Evolutionary conservation across 2,329 filamentous ascomycete genomes (phyloP).

Genomic region (Furcasterigmium furcatum): DNA sequence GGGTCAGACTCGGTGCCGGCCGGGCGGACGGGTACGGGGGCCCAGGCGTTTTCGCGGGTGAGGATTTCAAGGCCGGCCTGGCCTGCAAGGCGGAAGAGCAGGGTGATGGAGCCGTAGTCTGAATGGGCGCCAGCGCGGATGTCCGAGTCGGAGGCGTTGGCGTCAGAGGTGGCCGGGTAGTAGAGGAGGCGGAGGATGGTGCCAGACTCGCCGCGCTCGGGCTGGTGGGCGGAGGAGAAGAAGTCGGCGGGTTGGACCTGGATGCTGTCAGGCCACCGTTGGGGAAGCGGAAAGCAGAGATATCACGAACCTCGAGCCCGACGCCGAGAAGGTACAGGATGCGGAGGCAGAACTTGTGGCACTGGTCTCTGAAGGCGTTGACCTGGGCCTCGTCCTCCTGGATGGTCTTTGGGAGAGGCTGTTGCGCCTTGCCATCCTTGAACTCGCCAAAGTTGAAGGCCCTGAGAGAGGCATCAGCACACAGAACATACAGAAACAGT

Average conservation of each 20-base stretch:
- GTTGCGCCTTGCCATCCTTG: constrained; percentile 62
- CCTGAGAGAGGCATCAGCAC: constrained; percentile 37
- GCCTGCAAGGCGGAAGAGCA: constrained; percentile 82
- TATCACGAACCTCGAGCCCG: constrained; percentile 59
- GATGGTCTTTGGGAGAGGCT: constrained; percentile 71
- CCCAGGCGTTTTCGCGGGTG: constrained; percentile 54
- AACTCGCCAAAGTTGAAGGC: constrained; percentile 92
- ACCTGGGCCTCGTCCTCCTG: constrained; percentile 57
- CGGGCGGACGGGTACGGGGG: constrained; percentile 64
- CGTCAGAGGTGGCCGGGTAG: constrained; percentile 56
- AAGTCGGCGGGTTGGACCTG: constrained; percentile 47
- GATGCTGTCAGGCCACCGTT: constrained; percentile 3
- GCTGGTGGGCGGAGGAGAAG: constrained; percentile 50
- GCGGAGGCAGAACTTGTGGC: constrained; percentile 67
- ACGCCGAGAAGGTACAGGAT: constrained; percentile 76
- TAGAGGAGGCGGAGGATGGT: constrained; percentile 68
- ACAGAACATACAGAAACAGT: not conserved
- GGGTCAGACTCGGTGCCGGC: constrained; percentile 54
- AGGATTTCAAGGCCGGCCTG: constrained; percentile 86
- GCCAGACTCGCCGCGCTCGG: constrained; percentile 41
- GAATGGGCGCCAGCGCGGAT: constrained; percentile 89
- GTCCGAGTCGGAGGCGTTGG: constrained; percentile 48
- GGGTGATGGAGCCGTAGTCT: constrained; percentile 72
- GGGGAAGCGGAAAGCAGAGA: too few species aligned
- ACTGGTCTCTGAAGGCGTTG: constrained; percentile 64